Evolutionary conservation across 805 yeast species (phyloP).

Genomic region (Debaryomyces hansenii): DNA sequence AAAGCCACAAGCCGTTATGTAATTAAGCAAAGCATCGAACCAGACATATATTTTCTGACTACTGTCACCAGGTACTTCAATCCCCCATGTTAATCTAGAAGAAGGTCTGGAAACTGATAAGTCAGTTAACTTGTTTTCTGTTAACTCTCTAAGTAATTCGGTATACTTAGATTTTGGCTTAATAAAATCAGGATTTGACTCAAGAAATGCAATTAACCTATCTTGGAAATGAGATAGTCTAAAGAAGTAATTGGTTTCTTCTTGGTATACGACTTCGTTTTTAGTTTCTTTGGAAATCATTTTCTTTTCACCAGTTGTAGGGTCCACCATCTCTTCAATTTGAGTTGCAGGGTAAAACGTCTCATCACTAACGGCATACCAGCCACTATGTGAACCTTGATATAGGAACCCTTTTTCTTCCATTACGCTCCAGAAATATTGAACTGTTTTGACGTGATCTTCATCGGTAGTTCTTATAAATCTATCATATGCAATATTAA

Average conservation of each 20-base stretch:
- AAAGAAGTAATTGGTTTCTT: conserved; percentile 88
- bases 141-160: conserved; percentile 60
- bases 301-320: conserved; percentile 26
- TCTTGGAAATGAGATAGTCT: conserved; percentile 61
- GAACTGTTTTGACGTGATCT: conserved; percentile 71
- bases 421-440: conserved; percentile 67
- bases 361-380: conserved; percentile 95
- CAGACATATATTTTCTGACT: conserved; percentile 88
- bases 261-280: conserved; percentile 69
- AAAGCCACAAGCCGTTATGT: conserved; percentile 70
- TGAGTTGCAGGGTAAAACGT: conserved; percentile 88
- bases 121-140: conserved; percentile 51
- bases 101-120: conserved; percentile 87
- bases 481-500: conserved; percentile 62
- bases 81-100: conserved; percentile 82
- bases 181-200: conserved; percentile 57
- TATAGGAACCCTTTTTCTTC: conserved; percentile 65
- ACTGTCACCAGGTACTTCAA: conserved; percentile 78
- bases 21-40: conserved; percentile 93
- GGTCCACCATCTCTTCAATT: conserved; percentile 41
- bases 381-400: conserved; percentile 83
- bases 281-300: conserved; percentile 66
- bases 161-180: conserved; percentile 58
- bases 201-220: conserved; percentile 49
- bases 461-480: conserved; percentile 89